Evolutionary conservation across 176 grass and related monocot genomes (phyloP), one percentile per base, ranked within the genome.

Genomic region (Oryza glumipatula): DNA sequence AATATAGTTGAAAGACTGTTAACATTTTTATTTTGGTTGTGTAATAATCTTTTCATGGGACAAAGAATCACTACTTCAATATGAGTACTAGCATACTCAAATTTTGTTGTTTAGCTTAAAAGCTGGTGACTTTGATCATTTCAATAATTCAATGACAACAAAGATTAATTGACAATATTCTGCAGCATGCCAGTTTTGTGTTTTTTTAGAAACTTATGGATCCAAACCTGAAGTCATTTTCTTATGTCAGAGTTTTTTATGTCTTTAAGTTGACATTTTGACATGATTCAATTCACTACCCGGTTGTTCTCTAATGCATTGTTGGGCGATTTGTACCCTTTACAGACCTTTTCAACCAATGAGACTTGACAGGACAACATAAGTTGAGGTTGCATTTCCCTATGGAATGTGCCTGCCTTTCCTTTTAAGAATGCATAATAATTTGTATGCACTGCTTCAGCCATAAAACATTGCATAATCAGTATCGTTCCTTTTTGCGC

Each of bases 131-230:
- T 23, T 39, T 72, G 8, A 64, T 70, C 8, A 35, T 78, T 33
- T 32, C 7, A 64, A 23, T 7, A 16, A 51, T 51, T 52, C 14
- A 52, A 52, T 52, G 23, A 63, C 43, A 7, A 68, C 12, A 67
- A 21, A 32, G 63, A 78, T 7, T 45, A 17, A 46, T 70, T 71
- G 67, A 70, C 38, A 23, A 26, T 76, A 30, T 41, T 9, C 47
- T 45, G 48, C n/a, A 23, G 19, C 48, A 23, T 16, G 38, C 16
- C 9, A 60, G 10, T 70, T 44, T 46, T 78, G 36, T 61, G 33
- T 61, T 70, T 69, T 9, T 77, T 9, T 33, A 26, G 63, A 68
- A 84, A 76, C 6, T 73, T 47, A 46, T 82, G 22, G 36, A n/a
- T 17, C 14, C 32, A 46, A 60, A 60, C 3, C 23, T 22, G 19